Evolutionary conservation across 129 eudicot species (phyloP).

Genomic region (Glebionis coronaria): DNA sequence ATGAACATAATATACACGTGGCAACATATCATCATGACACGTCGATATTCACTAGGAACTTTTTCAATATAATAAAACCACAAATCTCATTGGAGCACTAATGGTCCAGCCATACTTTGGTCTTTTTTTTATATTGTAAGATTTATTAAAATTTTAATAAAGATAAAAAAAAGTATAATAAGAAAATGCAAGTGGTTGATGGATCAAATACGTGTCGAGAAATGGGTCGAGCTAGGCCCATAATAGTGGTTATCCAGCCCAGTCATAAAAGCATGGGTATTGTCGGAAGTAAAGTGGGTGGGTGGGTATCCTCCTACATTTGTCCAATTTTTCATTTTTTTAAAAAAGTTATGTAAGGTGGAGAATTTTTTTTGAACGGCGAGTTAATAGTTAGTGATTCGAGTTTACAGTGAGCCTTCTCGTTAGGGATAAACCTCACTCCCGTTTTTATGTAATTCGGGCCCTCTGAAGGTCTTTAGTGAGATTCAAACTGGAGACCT

Average conservation of each 20-base stretch:
- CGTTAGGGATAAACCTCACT: no score
- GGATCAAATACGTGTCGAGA: constrained; percentile 41
- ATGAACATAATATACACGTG: constrained; percentile 21
- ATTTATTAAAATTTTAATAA: neutral
- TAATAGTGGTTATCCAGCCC: constrained; percentile 33
- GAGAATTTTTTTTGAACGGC: no score
- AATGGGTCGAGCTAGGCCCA: constrained; percentile 41
- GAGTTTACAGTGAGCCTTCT: no score
- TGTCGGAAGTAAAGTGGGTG: constrained; percentile 27
- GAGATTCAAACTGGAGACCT: no score
- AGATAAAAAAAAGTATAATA: constrained; percentile 9
- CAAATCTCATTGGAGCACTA: constrained; percentile 34
- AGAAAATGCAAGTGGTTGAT: constrained; percentile 31
- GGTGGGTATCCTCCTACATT: constrained; percentile 21
- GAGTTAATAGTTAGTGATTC: no score
- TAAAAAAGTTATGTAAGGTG: no score
- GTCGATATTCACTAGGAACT: constrained; percentile 20
- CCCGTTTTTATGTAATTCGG: no score
- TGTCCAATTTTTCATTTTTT: constrained; percentile 2
- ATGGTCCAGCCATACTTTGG: constrained; percentile 31
- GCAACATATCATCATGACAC: constrained; percentile 2
- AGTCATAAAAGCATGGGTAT: constrained; percentile 36
- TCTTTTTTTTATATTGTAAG: constrained; percentile 15
- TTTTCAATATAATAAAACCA: constrained; percentile 15
- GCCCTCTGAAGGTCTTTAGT: no score